Evolutionary conservation across 176 grass and related monocot species (phyloP).

Genomic region (Avena sativa): DNA sequence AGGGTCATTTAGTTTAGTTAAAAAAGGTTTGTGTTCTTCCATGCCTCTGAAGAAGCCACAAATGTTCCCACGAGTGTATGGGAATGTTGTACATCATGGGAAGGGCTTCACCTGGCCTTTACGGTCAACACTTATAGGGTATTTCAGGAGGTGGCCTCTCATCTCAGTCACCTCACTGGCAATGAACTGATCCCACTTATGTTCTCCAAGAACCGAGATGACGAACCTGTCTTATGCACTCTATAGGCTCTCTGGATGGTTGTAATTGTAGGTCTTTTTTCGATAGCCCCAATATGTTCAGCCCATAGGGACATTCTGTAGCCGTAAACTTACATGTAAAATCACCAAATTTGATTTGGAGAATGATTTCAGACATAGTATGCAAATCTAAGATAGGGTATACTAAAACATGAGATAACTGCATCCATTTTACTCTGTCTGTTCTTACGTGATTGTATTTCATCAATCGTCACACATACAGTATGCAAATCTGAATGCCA

Average conservation of each 20-base stretch:
- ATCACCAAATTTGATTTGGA: neutral
- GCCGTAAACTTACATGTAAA: constrained; percentile 61
- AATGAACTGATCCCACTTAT: constrained; percentile 65
- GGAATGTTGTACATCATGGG: constrained; percentile 51
- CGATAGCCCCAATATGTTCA: constrained; percentile 62
- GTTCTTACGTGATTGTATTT: too few relatives aligned
- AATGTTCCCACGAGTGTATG: constrained; percentile 67
- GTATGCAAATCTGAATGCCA: neutral
- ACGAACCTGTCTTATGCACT: constrained; percentile 63
- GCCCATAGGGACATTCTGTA: constrained; percentile 89
- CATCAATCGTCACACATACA: too few relatives aligned
- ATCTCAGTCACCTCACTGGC: constrained; percentile 67
- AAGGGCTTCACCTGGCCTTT: constrained; percentile 65
- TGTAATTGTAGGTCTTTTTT: constrained; percentile 65
- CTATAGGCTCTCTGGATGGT: constrained; percentile 69
- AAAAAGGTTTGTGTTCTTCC: constrained; percentile 44
- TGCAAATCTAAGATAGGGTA: neutral
- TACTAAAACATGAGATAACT: neutral
- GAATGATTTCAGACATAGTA: neutral
- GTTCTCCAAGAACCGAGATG: constrained; percentile 46
- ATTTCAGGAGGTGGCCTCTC: constrained; percentile 76
- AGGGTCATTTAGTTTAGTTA: too few relatives aligned
- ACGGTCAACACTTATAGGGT: constrained; percentile 60
- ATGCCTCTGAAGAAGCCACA: constrained; percentile 61
- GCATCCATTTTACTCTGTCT: too few relatives aligned